Evolutionary conservation across 1,139 yeast genomes (phyloP).

Genomic region (Suhomyces yuchorum): DNA sequence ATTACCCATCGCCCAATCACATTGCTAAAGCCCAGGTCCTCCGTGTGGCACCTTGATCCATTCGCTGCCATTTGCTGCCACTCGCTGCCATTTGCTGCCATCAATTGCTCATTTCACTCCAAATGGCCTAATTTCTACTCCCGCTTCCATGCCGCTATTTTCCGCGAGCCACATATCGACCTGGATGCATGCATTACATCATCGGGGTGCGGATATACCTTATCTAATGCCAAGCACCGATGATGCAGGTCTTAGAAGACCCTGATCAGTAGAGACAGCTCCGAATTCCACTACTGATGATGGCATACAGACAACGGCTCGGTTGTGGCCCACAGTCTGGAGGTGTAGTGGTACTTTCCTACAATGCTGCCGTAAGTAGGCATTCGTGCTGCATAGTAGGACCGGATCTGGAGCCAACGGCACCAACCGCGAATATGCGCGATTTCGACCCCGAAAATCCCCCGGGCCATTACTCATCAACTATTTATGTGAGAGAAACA

Average conservation of each 20-base stretch:
- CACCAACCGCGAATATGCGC: neutral
- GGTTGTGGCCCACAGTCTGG: no score
- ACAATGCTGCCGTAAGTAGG: no score
- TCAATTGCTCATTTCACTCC: neutral
- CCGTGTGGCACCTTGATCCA: no score
- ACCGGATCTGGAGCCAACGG: neutral
- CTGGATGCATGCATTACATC: neutral
- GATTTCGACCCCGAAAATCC: neutral
- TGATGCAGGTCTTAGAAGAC: no score
- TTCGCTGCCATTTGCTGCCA: no score
- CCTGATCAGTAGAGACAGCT: no score
- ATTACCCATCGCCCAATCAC: no score
- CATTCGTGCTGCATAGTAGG: neutral
- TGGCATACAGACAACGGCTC: no score
- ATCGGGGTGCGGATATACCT: neutral
- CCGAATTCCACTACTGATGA: no score
- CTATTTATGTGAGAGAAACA: neutral
- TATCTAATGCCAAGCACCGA: neutral
- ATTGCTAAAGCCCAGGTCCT: no score
- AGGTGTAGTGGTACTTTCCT: no score
- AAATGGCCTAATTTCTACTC: neutral
- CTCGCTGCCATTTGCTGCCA: neutral
- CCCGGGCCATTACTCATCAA: neutral
- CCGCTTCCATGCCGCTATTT: no score
- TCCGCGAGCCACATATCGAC: neutral